Base-by-base conservation (phyloP, 1,284 basidiomycete genomes). In the Microbotryum violaceum region DNA sequence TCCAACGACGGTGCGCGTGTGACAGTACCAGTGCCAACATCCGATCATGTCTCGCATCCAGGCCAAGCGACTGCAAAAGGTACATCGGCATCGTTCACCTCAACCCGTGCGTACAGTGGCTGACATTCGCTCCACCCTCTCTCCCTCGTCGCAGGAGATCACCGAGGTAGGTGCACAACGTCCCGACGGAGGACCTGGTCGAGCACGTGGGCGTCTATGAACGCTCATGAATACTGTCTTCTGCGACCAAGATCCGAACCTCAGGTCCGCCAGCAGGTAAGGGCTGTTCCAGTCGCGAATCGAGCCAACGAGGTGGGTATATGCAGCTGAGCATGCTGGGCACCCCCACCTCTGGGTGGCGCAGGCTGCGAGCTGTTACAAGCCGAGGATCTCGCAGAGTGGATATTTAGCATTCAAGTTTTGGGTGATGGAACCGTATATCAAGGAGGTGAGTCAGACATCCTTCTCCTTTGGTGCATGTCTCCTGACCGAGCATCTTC, bases 321-420 rank as follows among this genome's bases (percentile, higher is more conserved):
- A 10, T 31, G 31, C 37, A 42, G 16, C 37, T 42, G 37, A 31
- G 37, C 37, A 16, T 42, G 51, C 31, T 25, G 25, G 29, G 16
- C n/a, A 53, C 37, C 37, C 37, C 37, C 37, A 42, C 51, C 9
- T 53, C 21, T 31, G 2, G 51, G 1, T n/a, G 51, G 8, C 27
- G 4, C 60, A 62, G 66, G 66, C 21, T 65, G 64, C 33, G 25
- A 58, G 14, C 33, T 68, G 47, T 45, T 69, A 6, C 54, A 65
- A 31, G 63, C 62, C 3, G 63, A 69, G 9, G 61, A 68, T 47
- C 48, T 68, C 6, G 61, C 63, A n/a, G 48, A 52, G 20, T 68
- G 67, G 67, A n/a, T 60, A 7, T 23, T 68, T 25, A 58, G 50
- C 1, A n/a, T 68, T 1, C 10, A 23, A 16, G 59, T 66, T 1